Evolutionary conservation across 805 yeast species (phyloP), one percentile per base, ranked within the genome.

Genomic region (Lachancea lanzarotensis): DNA sequence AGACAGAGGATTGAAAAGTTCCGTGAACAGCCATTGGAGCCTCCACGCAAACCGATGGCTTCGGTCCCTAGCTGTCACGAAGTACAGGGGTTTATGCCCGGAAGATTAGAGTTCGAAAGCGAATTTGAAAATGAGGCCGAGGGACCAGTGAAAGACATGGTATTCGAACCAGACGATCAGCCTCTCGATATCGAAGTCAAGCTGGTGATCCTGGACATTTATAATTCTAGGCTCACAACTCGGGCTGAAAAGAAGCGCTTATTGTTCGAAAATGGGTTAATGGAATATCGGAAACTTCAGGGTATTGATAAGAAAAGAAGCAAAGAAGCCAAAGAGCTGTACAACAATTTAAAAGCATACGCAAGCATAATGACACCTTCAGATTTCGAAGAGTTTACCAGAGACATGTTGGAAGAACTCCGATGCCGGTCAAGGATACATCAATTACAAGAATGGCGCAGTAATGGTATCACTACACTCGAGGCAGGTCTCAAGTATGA

Each of bases 71-170:
- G 93, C 46, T 90, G 98, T 68, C 97, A 95, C 59, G 98, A 95
- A 57, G 79, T 93, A 49, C 98, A 93, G 63, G 97, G 96, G 2
- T 93, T 82, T 62, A 93, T 93, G 99, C 99, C 99, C 33, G 99
- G 98, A 35, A 79, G 99, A 58, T 70, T 93, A 49, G 99, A 93
- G 64, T 93, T 93, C 63, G 99, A 93, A 57, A 87, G 83, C 47
- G 99, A 93, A 63, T 89, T 85, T 33, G 98, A 93, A 62, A 93
- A 93, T 57, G 99, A 93, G 45, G 98, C 98, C 0, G 99, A 93
- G 65, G 73, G 83, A 45, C 82, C 93, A 0, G 87, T 93, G 16
- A 93, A 93, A 60, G 98, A 93, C 62, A 87, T 93, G 95, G 76
- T 83, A 1, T 93, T 95, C 59, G 98, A 93, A 56, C 86, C 91